Evolutionary conservation across 257 asterid species (phyloP).

Genomic region (Nicotiana noctiflora): DNA sequence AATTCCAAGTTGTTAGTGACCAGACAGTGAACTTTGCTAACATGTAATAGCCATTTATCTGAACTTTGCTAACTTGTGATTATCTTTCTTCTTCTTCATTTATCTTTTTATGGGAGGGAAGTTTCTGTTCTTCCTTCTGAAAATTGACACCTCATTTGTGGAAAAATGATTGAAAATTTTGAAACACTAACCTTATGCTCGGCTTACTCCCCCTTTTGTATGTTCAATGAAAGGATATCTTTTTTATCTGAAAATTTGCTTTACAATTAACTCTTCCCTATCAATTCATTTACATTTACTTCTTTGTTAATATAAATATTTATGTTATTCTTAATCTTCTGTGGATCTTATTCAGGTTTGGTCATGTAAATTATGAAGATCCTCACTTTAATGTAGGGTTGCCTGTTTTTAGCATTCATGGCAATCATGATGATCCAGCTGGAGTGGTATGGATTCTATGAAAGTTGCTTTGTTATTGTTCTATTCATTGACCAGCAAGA

Average conservation of each 20-base stretch:
- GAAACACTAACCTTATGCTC: not conserved
- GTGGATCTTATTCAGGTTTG: conserved; percentile 53
- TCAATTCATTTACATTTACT: not conserved
- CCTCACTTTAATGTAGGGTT: conserved; percentile 99
- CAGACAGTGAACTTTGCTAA: conserved; percentile 94
- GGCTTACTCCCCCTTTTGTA: not conserved
- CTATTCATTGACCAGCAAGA: not conserved
- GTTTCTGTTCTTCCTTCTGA: not conserved
- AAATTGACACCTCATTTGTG: not conserved
- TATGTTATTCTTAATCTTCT: not conserved
- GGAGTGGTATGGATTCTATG: conserved; percentile 90
- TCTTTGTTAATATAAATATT: not conserved
- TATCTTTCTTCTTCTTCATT: too few relatives aligned
- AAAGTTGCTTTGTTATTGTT: not conserved
- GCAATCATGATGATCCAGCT: conserved; percentile 99
- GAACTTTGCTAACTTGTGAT: conserved; percentile 41
- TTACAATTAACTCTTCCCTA: not conserved
- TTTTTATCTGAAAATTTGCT: not conserved
- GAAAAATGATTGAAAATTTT: not conserved
- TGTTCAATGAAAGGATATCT: not conserved
- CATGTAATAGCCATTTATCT: conserved; percentile 42
- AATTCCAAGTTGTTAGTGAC: conserved; percentile 96
- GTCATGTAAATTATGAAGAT: conserved; percentile 97
- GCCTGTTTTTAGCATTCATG: conserved; percentile 99
- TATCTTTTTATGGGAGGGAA: not conserved